phyloP scores from a whole-genome alignment of 495 filamentous ascomycete genomes.

The Podospora fimiseda region DNA sequence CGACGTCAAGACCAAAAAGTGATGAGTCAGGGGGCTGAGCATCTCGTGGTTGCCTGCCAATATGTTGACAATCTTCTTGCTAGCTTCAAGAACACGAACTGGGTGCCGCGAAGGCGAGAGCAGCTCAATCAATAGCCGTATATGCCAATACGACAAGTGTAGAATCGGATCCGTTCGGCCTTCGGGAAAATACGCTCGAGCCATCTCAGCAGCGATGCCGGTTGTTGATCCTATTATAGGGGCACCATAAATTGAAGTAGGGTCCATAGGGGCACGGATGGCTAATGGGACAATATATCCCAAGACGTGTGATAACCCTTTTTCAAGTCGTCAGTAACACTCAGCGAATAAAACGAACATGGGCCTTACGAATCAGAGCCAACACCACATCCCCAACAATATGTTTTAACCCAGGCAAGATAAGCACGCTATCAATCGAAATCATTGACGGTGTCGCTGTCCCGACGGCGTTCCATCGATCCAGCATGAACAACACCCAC shows the following conservation, averaged over 20 bases:
- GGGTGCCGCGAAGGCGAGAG: slow-evolving; percentile 38
- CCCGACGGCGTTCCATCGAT: slow-evolving; percentile 69
- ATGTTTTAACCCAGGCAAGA: slow-evolving; percentile 56
- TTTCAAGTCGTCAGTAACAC: slow-evolving; percentile 15
- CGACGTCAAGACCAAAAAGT: slow-evolving; percentile 61
- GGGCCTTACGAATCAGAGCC: slow-evolving; percentile 58
- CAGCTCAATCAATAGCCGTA: slow-evolving; percentile 56
- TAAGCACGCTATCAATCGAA: slow-evolving; percentile 53
- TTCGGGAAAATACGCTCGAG: slow-evolving; percentile 40
- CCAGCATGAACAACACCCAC: slow-evolving; percentile 67
- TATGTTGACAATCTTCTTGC: slow-evolving; percentile 50
- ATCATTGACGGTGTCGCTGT: slow-evolving; percentile 54
- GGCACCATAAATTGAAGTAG: slow-evolving; percentile 7
- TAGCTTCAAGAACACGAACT: slow-evolving; percentile 53
- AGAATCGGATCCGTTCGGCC: slow-evolving; percentile 45
- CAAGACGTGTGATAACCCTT: slow-evolving; percentile 34
- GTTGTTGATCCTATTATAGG: slow-evolving; percentile 18
- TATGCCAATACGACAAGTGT: slow-evolving; percentile 68
- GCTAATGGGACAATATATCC: slow-evolving; percentile 25
- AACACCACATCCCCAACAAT: slow-evolving; percentile 60
- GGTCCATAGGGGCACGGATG: slow-evolving; percentile 14
- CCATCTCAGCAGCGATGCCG: slow-evolving; percentile 37
- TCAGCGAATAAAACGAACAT: background rate
- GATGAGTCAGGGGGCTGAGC: slow-evolving; percentile 62
- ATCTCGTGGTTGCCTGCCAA: slow-evolving; percentile 51